phyloP scores from a whole-genome alignment of 2,329 filamentous ascomycete genomes.

The Microcyclospora pomicola region DNA sequence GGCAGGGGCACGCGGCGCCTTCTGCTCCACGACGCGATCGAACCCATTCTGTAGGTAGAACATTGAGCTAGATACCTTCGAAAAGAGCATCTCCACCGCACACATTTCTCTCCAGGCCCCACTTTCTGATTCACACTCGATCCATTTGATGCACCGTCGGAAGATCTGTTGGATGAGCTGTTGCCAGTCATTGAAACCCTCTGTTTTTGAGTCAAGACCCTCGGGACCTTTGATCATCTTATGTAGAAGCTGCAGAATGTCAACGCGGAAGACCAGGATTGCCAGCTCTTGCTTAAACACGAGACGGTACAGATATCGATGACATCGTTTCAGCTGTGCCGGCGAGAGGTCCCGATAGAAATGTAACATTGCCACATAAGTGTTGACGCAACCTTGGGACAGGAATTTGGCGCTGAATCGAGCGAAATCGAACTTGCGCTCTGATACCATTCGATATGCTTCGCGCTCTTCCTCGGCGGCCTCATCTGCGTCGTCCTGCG shows the following conservation, averaged over 20 bases:
- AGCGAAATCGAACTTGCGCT: constrained; percentile 88
- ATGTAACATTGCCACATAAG: constrained; percentile 65
- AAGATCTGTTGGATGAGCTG: constrained; percentile 76
- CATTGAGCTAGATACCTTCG: constrained; percentile 69
- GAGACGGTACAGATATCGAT: constrained; percentile 85
- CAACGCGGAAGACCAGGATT: constrained; percentile 76
- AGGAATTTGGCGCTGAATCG: constrained; percentile 70
- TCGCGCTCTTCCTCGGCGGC: constrained; percentile 55
- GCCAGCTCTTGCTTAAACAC: constrained; percentile 91
- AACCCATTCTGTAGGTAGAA: constrained; percentile 85
- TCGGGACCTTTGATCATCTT: constrained; percentile 84
- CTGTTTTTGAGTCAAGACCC: constrained; percentile 51
- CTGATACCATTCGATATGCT: constrained; percentile 57
- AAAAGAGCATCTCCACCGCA: constrained; percentile 85
- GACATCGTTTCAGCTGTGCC: constrained; percentile 74
- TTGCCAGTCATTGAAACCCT: constrained; percentile 77
- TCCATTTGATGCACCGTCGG: constrained; percentile 66
- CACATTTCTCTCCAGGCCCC: constrained; percentile 66
- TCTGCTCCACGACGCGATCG: constrained; percentile 58
- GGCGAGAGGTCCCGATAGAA: constrained; percentile 70
- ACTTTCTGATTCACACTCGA: constrained; percentile 27
- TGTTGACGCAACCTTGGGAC: constrained; percentile 73
- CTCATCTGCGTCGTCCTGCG: constrained; percentile 41
- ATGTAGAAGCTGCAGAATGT: constrained; percentile 78
- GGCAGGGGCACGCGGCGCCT: constrained; percentile 56